phyloP scores from a whole-genome alignment of 352 stramenopile species.

The Pythium vanterpoolii region DNA sequence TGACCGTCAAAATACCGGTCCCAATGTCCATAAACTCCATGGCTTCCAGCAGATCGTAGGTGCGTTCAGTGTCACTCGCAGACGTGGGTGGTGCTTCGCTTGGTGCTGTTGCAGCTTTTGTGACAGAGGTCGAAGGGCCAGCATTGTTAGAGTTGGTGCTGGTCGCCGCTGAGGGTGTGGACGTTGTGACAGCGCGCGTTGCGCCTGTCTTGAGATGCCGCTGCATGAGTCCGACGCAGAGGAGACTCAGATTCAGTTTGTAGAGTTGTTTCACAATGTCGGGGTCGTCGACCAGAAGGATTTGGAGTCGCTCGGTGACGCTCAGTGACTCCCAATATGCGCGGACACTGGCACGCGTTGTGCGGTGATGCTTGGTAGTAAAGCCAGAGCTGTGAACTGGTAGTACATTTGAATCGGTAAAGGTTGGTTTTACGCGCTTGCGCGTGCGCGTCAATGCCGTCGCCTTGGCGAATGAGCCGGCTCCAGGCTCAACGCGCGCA shows the following conservation, averaged over 20 bases:
- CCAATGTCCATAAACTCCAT: slow-evolving; percentile 90
- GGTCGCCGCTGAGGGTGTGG: not conserved
- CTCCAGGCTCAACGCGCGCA: slow-evolving; percentile 27
- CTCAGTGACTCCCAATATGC: slow-evolving; percentile 69
- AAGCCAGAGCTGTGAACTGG: not conserved
- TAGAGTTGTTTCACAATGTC: slow-evolving; percentile 86
- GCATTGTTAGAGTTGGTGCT: too few relatives aligned
- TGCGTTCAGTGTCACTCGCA: slow-evolving; percentile 43
- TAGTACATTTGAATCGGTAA: not conserved
- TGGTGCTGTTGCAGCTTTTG: too few relatives aligned
- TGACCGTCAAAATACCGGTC: slow-evolving; percentile 82
- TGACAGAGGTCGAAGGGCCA: too few relatives aligned
- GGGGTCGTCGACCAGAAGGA: slow-evolving; percentile 76
- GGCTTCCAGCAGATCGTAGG: slow-evolving; percentile 81
- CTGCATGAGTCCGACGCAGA: slow-evolving; percentile 84
- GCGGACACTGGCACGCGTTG: slow-evolving; percentile 31
- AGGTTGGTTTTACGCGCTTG: slow-evolving; percentile 42
- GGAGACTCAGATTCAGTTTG: slow-evolving; percentile 81
- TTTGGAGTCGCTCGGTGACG: slow-evolving; percentile 60
- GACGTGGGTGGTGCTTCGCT: not conserved
- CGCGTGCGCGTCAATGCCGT: slow-evolving; percentile 12
- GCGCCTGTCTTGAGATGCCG: slow-evolving; percentile 63
- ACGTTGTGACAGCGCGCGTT: not conserved
- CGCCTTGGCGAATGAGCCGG: not conserved
- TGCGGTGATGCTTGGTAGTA: slow-evolving; percentile 6